A percentile compares a stretch with the other conserved stretches of the same genome.
Evolutionary conservation across 2,329 filamentous ascomycete species (phyloP).

Genomic region (Microdochium paspali): DNA sequence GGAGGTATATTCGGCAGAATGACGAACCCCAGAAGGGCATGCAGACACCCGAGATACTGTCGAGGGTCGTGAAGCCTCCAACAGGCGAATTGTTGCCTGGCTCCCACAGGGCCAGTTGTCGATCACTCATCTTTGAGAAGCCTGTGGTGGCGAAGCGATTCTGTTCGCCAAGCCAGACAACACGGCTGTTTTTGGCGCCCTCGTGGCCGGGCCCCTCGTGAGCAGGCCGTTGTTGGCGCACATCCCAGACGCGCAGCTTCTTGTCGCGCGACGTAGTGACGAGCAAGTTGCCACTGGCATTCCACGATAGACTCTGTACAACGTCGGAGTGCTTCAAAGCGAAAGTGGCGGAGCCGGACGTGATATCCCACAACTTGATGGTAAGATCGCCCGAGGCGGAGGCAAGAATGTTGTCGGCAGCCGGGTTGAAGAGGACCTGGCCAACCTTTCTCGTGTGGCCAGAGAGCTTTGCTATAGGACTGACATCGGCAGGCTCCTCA

Average conservation of each 20-base stretch:
- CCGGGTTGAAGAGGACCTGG: constrained; percentile 95
- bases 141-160: constrained; percentile 94
- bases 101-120: constrained; percentile 94
- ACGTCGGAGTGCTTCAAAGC: constrained; percentile 83
- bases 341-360: constrained; percentile 64
- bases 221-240: constrained; percentile 79
- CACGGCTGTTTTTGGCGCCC: constrained; percentile 94
- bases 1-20: too few species aligned
- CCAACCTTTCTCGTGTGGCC: constrained; percentile 95
- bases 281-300: constrained; percentile 74
- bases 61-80: constrained; percentile 80
- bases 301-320: constrained; percentile 94
- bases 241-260: constrained; percentile 96
- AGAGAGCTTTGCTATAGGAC: constrained; percentile 69
- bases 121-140: constrained; percentile 97
- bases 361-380: constrained; percentile 92
- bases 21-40: constrained; percentile 92
- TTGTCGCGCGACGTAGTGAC: constrained; percentile 96
- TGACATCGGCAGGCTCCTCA: constrained; percentile 74
- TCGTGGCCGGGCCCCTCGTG: constrained; percentile 80
- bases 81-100: constrained; percentile 77
- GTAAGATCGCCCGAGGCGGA: constrained; percentile 92
- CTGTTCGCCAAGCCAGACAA: constrained; percentile 94
- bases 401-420: constrained; percentile 89
- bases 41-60: constrained; percentile 94